These are phyloP conservation scores for Coelastrella sp. DNA, from an alignment of 139 green algal species.

Conservation along the genomic window DNA sequence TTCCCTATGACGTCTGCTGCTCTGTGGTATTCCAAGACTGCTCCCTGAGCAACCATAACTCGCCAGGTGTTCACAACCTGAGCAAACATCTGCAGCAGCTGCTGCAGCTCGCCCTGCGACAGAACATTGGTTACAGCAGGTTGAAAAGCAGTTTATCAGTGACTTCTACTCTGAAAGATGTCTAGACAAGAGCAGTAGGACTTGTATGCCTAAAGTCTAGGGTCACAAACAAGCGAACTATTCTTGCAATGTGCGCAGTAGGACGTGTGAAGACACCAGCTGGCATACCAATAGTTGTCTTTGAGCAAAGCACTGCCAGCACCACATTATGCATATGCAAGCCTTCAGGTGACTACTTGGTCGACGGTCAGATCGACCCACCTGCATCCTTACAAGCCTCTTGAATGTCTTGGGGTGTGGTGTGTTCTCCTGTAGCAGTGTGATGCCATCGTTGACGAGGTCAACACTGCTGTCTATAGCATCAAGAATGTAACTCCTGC, in stretches of 20 bases:
- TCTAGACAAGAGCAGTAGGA: too few species aligned
- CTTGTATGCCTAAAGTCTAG: too few species aligned
- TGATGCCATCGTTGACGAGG: slow-evolving; percentile 59
- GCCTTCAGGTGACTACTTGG: not conserved
- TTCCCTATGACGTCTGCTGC: slow-evolving; percentile 43
- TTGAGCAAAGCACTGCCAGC: too few species aligned
- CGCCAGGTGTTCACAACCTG: slow-evolving; percentile 40
- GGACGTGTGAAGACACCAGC: too few species aligned
- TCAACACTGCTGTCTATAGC: slow-evolving; percentile 63
- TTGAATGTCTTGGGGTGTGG: not conserved
- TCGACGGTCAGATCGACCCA: not conserved
- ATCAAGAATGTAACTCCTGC: slow-evolving; percentile 66
- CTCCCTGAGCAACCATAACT: not conserved
- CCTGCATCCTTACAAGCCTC: slow-evolving; percentile 1
- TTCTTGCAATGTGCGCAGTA: too few species aligned
- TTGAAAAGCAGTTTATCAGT: too few species aligned
- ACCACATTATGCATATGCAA: not conserved
- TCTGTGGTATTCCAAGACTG: slow-evolving; percentile 14
- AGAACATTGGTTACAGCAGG: not conserved
- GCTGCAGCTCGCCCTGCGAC: slow-evolving; percentile 1
- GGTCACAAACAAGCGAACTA: too few species aligned
- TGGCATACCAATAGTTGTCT: too few species aligned
- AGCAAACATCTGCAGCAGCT: slow-evolving; percentile 27
- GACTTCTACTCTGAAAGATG: too few species aligned
- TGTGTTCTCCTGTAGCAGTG: slow-evolving; percentile 22